Evolutionary conservation across 148 eudicot genomes (phyloP), one percentile per base, ranked within the genome.

Genomic region (Dysphania ambrosioides): DNA sequence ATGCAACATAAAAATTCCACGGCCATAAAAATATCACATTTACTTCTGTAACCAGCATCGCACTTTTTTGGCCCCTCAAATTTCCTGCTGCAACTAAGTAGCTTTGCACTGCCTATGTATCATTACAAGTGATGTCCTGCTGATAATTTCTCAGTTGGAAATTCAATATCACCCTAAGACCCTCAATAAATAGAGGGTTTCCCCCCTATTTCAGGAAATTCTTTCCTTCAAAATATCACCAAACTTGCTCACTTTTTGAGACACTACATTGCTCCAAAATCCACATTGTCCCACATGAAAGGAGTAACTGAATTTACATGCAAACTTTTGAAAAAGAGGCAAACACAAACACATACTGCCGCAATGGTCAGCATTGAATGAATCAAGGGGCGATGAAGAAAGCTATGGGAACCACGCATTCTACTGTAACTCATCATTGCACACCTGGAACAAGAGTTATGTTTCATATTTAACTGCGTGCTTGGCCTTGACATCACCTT

Each of bases 291-390:
- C 98, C 98, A 93, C 58, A 61, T 77, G 75, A 86, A 86, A 5
- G 93, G 89, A 9, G 42, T 78, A 35, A 72, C 82, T 12, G 62
- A 70, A 32, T 84, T 84, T 11, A 88, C 75, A 4, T 72, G 91
- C 69, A 84, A 72, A 51, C 96, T 88, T 68, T 92, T 80, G 51
- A 85, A 82, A 77, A 91, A 71, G 29, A 93, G 64, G 77, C 93
- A 88, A 61, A 93, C 98, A 71, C 98, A 93, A 18, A 89, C 98
- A 72, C 98, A 93, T 26, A 93, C 98, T 40, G 97, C 93, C 11
- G 97, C 98, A 62, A 93, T 81, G 44, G 89, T 88, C 51, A 91
- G 93, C 87, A 93, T 86, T 13, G 98, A 91, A 60, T 88, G 93
- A 36, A 93, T 83, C 66, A 83, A 85, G 10, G 98, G 93, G 21